Conservation (phyloP, 306 rosid species). For the Trifolium repens region DNA sequence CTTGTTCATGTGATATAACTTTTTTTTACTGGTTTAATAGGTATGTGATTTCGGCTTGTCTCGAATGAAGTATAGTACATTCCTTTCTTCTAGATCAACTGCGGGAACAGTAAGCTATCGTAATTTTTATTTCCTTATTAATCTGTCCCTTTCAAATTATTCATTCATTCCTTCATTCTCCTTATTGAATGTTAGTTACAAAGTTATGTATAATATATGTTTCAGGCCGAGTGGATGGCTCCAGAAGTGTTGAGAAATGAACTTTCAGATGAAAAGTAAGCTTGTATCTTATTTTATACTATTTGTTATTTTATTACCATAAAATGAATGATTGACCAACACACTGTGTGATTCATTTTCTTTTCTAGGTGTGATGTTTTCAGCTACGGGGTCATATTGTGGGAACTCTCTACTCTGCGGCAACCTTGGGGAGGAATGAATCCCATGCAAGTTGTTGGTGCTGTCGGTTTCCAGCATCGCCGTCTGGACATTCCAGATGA, state of each 20-base stretch:
- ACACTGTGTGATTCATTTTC: neutral
- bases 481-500: constrained; percentile 95
- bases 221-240: constrained; percentile 99
- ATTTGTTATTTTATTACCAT: constrained; percentile 25
- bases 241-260: constrained; percentile 98
- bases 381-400: constrained; percentile 94
- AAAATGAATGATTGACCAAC: neutral
- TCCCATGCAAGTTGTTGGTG: constrained; percentile 99
- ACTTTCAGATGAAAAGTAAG: constrained; percentile 96
- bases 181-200: constrained; percentile 20
- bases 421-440: constrained; percentile 99
- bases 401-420: constrained; percentile 92
- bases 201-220: constrained; percentile 35
- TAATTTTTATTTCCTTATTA: constrained; percentile 35
- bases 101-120: constrained; percentile 89
- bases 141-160: neutral
- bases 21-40: constrained; percentile 48
- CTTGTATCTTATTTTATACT: constrained; percentile 15
- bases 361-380: constrained; percentile 80
- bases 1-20: constrained; percentile 35
- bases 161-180: constrained; percentile 22
- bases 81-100: constrained; percentile 95
- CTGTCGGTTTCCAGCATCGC: constrained; percentile 99
- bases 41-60: constrained; percentile 98
- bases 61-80: constrained; percentile 89